phyloP scores from a whole-genome alignment of 73 alveolate genomes.

The Blepharisma stoltei region DNA sequence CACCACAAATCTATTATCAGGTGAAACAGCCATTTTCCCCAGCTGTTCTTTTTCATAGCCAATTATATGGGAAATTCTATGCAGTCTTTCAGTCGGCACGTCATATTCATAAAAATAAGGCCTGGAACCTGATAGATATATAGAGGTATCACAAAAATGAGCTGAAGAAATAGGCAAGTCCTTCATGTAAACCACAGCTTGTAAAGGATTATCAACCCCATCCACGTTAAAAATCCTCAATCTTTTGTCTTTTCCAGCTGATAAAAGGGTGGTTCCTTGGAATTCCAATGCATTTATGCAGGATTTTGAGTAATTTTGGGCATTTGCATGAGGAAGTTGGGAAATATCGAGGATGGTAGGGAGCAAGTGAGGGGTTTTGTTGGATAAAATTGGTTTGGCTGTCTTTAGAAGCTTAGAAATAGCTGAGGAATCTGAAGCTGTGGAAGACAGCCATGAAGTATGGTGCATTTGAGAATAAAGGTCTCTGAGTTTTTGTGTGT shows the following conservation, averaged over 20 bases:
- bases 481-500: constrained; percentile 13
- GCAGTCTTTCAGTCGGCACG: constrained; percentile 52
- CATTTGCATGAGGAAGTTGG: constrained; percentile 39
- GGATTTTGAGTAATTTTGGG: constrained; percentile 57
- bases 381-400: constrained; percentile 23
- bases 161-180: constrained; percentile 81
- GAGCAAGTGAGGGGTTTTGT: constrained; percentile 29
- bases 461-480: background rate
- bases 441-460: background rate
- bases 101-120: constrained; percentile 72
- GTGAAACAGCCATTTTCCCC: background rate
- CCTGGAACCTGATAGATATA: constrained; percentile 69
- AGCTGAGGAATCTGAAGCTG: constrained; percentile 31
- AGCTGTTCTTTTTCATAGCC: constrained; percentile 34
- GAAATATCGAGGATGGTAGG: constrained; percentile 30
- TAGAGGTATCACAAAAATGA: constrained; percentile 50
- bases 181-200: constrained; percentile 55
- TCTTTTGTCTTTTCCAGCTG: constrained; percentile 81
- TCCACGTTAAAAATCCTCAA: constrained; percentile 61
- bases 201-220: constrained; percentile 41
- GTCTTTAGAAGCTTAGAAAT: constrained; percentile 33
- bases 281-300: constrained; percentile 62
- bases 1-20: constrained; percentile 16
- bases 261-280: constrained; percentile 60
- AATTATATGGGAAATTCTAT: constrained; percentile 50